A percentile compares a stretch with the other conserved stretches of the same genome.
Conservation (phyloP, 2,329 filamentous ascomycete species). For the Dothistroma septosporum region DNA sequence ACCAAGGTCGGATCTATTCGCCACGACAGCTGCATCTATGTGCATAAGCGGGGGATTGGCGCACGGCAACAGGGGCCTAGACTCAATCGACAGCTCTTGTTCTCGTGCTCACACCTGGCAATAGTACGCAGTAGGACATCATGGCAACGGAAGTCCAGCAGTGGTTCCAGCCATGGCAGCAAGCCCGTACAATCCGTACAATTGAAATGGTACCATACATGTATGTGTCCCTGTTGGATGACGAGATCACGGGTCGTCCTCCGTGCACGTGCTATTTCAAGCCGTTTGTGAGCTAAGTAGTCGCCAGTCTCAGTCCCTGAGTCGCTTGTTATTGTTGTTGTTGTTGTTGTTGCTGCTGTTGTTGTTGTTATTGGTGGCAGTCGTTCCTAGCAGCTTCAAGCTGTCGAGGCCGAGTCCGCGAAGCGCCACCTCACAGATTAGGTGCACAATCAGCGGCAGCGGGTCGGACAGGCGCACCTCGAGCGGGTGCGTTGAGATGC, state of each 20-base stretch:
- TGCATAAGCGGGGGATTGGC: slow-evolving; percentile 5
- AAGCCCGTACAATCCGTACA: not conserved
- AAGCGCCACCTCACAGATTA: not conserved
- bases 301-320: slow-evolving; percentile 1
- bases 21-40: not conserved
- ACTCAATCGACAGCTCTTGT: not conserved
- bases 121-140: not conserved
- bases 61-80: not conserved
- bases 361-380: not conserved
- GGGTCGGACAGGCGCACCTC: slow-evolving; percentile 5
- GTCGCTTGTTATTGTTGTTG: not conserved
- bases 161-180: not conserved
- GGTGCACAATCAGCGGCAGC: not conserved
- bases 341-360: too few relatives aligned
- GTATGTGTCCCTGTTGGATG: not conserved
- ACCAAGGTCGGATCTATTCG: slow-evolving; percentile 4
- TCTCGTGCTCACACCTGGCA: slow-evolving; percentile 3
- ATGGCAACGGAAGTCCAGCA: not conserved
- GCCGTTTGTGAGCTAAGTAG: not conserved
- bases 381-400: not conserved
- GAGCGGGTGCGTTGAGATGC: not conserved
- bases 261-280: slow-evolving; percentile 1
- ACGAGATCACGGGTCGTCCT: not conserved
- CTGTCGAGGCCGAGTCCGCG: slow-evolving; percentile 2
- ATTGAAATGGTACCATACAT: too few relatives aligned